Percentiles rank a stretch among this genome's conserved stretches.
These are phyloP conservation scores for Lepidium africanum DNA, from an alignment of 345 rosid genomes.

Conservation along the genomic window DNA sequence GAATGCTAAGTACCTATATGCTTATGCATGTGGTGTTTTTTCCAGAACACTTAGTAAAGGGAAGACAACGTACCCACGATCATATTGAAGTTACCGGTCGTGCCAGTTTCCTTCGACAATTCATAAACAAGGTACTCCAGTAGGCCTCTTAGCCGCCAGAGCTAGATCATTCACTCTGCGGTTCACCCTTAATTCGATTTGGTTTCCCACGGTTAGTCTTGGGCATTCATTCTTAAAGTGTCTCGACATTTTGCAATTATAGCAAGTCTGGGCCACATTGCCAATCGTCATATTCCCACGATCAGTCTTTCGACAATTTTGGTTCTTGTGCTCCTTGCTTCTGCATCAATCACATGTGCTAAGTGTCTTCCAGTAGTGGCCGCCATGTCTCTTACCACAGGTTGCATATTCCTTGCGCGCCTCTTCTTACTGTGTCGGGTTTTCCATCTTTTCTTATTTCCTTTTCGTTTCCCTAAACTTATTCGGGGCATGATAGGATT, in stretches of 20 bases:
- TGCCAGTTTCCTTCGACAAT: no score
- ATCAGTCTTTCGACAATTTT: not conserved
- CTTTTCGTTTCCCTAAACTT: not conserved
- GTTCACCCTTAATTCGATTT: not conserved
- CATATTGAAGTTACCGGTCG: no score
- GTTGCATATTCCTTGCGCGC: not conserved
- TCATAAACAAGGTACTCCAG: not conserved
- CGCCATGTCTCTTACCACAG: not conserved
- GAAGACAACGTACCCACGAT: no score
- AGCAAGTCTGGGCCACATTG: not conserved
- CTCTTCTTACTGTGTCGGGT: not conserved
- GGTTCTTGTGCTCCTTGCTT: not conserved
- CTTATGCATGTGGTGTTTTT: no score
- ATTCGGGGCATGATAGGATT: rapidly evolving
- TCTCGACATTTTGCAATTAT: not conserved
- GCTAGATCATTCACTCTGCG: not conserved
- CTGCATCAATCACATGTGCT: not conserved
- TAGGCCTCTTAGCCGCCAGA: not conserved
- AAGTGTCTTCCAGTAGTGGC: not conserved
- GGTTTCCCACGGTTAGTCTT: not conserved
- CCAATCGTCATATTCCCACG: not conserved
- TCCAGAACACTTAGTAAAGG: no score
- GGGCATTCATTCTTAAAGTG: not conserved
- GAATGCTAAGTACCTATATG: no score
- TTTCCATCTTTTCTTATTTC: not conserved